Evolutionary conservation across 2,329 filamentous ascomycete species (phyloP).

Genomic region (Cyphellophora europaea): DNA sequence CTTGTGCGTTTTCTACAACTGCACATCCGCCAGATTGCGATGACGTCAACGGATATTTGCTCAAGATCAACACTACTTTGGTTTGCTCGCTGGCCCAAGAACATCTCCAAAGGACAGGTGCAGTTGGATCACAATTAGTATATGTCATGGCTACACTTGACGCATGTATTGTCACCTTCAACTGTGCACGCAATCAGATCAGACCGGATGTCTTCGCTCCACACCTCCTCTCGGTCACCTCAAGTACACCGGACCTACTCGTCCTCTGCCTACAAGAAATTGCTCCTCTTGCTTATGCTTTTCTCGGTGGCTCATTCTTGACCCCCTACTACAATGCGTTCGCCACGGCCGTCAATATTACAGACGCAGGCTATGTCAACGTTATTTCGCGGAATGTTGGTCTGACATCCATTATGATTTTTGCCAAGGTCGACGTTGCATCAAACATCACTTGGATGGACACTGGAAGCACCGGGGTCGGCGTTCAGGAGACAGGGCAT

Average conservation of each 20-base stretch:
- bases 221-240: conserved; percentile 51
- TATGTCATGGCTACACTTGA: conserved; percentile 53
- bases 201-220: conserved; percentile 60
- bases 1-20: too few species aligned
- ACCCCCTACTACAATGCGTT: conserved; percentile 66
- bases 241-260: conserved; percentile 56
- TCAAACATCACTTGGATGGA: conserved; percentile 56
- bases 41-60: too few species aligned
- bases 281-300: conserved; percentile 72
- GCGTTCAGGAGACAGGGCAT: conserved; percentile 81
- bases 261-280: conserved; percentile 75
- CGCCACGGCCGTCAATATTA: conserved; percentile 61
- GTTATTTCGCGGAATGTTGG: conserved; percentile 67
- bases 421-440: conserved; percentile 54
- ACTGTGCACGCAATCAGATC: conserved; percentile 67
- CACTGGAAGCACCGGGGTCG: conserved; percentile 75
- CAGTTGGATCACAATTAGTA: too few species aligned
- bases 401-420: conserved; percentile 84
- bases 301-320: conserved; percentile 75
- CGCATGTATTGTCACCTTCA: conserved; percentile 78
- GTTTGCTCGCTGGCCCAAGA: too few species aligned
- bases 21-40: too few species aligned
- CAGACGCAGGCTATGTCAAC: conserved; percentile 53
- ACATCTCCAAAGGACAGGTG: too few species aligned
- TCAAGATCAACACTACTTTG: too few species aligned